Base-by-base conservation (phyloP, 2,329 filamentous ascomycete species). In the Passalora sequoiae region DNA sequence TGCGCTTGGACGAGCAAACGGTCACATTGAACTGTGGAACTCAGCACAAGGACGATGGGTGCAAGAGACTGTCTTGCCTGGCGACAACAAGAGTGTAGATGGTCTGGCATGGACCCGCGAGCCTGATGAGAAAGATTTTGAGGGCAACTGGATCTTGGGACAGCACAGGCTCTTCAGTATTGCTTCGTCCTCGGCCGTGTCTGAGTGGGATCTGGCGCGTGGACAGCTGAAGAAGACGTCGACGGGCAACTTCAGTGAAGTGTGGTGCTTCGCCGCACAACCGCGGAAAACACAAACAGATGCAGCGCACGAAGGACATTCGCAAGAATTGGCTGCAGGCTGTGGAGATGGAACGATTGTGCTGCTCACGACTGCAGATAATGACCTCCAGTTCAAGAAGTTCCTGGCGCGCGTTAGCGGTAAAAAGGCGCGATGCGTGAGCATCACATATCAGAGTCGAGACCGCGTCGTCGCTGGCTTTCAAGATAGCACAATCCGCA, bases 1-100 rank as follows among this genome's bases (percentile, higher is more conserved):
- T 42, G 92, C 92, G 2, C 78, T 98, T 58, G 92, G 92, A 47
- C 83, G 92, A 54, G 85, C 87, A 46, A 96, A 97, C 64, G 92
- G 92, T 57, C 87, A 95, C 61, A 92, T 98, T 57, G 92, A 98
- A 69, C 89, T 98, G 53, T 98, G 92, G 92, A 95, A 95, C 65
- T 89, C 91, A 3, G 70, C 82, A 41, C 79, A 78, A 52, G 87
- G 86, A 12, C 72, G 76, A 49, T 98, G 92, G 92, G 78, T 88
- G 52, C 92, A 97, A 64, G 92, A 98, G 71, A 81, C 81, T 28
- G 81, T 89, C 48, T 83, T 97, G 38, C 78, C 80, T 25, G 89
- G 91, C 51, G 44, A 40, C 8, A 40, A 49, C 57, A 78, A 89
- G 52, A 94, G 85, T 60, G 84, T 96, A 49, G 92, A 98, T 67